Conservation (phyloP, 345 rosid species). For the Gossypium mustelinum region DNA sequence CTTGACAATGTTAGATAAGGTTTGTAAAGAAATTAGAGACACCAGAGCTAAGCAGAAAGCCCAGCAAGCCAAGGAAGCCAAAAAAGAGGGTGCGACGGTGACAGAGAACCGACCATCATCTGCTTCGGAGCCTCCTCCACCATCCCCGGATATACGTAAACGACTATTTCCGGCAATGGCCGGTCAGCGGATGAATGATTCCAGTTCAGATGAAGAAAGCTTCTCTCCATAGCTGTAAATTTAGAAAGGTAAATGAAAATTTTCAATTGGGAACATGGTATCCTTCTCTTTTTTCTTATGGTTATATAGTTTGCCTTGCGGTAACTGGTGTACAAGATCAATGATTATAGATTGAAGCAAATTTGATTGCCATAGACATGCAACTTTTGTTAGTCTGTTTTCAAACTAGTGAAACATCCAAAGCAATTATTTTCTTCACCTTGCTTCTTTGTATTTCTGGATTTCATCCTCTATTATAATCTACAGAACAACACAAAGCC, state of each 20-base stretch:
- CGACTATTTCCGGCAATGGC: conserved; percentile 64
- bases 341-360: neutral
- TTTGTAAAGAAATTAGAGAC: conserved; percentile 57
- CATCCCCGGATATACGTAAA: conserved; percentile 35
- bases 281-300: neutral
- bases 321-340: neutral
- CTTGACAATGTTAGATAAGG: conserved; percentile 70
- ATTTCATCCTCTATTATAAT: neutral
- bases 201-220: conserved; percentile 61
- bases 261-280: neutral
- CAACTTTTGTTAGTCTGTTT: neutral
- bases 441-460: neutral
- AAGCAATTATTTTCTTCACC: neutral
- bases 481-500: neutral
- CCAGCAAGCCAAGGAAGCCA: neutral
- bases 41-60: conserved; percentile 22
- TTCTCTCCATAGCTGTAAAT: conserved; percentile 26
- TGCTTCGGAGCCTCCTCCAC: conserved; percentile 31
- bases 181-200: conserved; percentile 44
- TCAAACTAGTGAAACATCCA: neutral
- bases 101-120: conserved; percentile 2
- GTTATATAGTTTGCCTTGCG: neutral
- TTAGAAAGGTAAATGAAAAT: conserved; percentile 1
- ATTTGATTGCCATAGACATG: neutral
- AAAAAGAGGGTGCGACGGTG: neutral